Conservation (phyloP, 495 filamentous ascomycete genomes). For the Aspergillus ostianus region DNA sequence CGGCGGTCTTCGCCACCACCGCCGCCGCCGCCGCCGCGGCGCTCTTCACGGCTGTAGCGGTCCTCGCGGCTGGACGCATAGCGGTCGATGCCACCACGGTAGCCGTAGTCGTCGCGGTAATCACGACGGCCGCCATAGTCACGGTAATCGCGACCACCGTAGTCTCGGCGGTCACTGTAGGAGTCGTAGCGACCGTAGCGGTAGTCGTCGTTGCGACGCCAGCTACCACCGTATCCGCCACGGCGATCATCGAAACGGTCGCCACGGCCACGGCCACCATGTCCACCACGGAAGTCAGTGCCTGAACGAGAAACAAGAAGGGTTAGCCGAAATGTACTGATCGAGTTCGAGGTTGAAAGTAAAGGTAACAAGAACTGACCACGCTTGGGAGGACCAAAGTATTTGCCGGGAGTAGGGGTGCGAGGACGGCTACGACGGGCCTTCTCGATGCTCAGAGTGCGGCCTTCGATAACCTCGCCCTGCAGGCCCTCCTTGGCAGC, state of each 20-base stretch:
- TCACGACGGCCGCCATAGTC: slow-evolving; percentile 48
- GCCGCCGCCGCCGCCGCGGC: slow-evolving; percentile 50
- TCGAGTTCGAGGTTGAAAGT: slow-evolving; percentile 11
- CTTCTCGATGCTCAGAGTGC: slow-evolving; percentile 98
- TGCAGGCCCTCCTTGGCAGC: slow-evolving; percentile 95
- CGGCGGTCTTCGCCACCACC: slow-evolving; percentile 42
- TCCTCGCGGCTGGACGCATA: slow-evolving; percentile 63
- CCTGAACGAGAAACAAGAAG: neutral
- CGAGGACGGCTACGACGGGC: slow-evolving; percentile 90
- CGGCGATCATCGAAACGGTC: slow-evolving; percentile 58
- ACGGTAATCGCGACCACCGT: slow-evolving; percentile 54
- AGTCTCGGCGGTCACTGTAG: slow-evolving; percentile 58
- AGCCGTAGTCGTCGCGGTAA: slow-evolving; percentile 42
- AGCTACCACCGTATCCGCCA: slow-evolving; percentile 51
- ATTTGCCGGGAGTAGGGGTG: slow-evolving; percentile 97
- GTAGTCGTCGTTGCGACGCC: slow-evolving; percentile 45
- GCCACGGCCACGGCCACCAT: slow-evolving; percentile 40
- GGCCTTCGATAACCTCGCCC: slow-evolving; percentile 92
- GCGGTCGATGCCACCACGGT: slow-evolving; percentile 58
- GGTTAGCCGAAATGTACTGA: slow-evolving; percentile 8
- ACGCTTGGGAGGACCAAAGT: slow-evolving; percentile 97
- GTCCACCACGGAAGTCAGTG: slow-evolving; percentile 51
- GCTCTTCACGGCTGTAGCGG: slow-evolving; percentile 61
- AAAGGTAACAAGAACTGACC: slow-evolving; percentile 55
- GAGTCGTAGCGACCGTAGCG: slow-evolving; percentile 54